Base-by-base conservation (phyloP, 2,329 filamentous ascomycete species). In the Clarireedia hainanense region DNA sequence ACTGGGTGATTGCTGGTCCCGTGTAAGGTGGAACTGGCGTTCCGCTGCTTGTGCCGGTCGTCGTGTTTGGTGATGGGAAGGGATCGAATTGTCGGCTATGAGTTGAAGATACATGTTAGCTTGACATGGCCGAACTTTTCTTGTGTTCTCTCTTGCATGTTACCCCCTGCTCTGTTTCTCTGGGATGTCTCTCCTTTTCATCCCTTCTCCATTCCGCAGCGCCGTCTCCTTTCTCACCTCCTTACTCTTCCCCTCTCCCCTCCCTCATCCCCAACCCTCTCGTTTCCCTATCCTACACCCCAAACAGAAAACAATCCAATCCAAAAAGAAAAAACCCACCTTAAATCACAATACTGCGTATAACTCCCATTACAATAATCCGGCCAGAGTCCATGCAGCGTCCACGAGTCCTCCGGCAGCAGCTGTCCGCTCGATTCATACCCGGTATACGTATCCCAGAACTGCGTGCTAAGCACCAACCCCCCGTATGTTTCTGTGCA, bases 271-370 rank as follows among this genome's bases (percentile, higher is more conserved):
- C 39, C 15, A n/a, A 5, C 36, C 9, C 36, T 37, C 36, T 37
- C 36, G 15, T 42, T 20, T 14, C 39, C 15, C 5, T 6, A 42
- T 42, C 39, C 15, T 6, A 40, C 10, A 42, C 39, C 39, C 5
- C 42, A n/a, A 12, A 26, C 9, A 23, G 20, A 4, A 42, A 20
- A 2, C 4, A 14, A 23, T 4, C 1, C 5, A 5, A 37, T 34
- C 27, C 7, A 14, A 6, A 4, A 7, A 0, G 2, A 4, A 51
- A 1, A 3, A 7, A 37, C 64, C 57, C 56, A 71, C 68, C 63
- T 72, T 50, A 84, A 66, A 64, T 87, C 84, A 70, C 84, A 87
- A 69, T 85, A 88, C 60, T 86, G 82, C 0, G 81, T 85, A 66
- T 81, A 86, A 0, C 75, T 77, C 47, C 81, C 80, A 70, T 75